phyloP scores from a whole-genome alignment of 495 filamentous ascomycete species.

The Aspergillus carlsbadensis region DNA sequence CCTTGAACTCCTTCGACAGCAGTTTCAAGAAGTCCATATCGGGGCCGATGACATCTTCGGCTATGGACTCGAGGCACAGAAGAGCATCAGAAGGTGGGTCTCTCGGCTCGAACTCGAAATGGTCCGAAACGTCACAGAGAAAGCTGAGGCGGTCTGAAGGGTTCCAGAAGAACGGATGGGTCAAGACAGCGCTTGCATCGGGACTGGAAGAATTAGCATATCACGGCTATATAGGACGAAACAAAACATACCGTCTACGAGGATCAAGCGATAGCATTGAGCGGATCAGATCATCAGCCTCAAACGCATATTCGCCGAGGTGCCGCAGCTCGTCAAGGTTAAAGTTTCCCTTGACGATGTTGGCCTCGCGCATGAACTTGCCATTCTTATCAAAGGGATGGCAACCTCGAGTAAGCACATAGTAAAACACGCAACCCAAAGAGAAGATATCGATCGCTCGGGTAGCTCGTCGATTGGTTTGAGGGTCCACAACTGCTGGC shows the following conservation, averaged over 20 bases:
- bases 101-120: slow-evolving; percentile 86
- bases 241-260: slow-evolving; percentile 56
- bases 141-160: slow-evolving; percentile 84
- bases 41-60: slow-evolving; percentile 52
- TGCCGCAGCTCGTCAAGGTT: slow-evolving; percentile 68
- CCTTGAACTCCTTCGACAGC: slow-evolving; percentile 77
- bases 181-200: slow-evolving; percentile 71
- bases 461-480: slow-evolving; percentile 79
- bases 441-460: slow-evolving; percentile 96
- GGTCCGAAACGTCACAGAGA: slow-evolving; percentile 89
- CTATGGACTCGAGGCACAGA: slow-evolving; percentile 58
- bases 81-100: slow-evolving; percentile 73
- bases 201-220: slow-evolving; percentile 44
- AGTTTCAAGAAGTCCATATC: slow-evolving; percentile 72
- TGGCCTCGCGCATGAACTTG: slow-evolving; percentile 91
- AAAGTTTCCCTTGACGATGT: slow-evolving; percentile 85
- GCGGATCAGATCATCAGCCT: slow-evolving; percentile 80
- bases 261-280: slow-evolving; percentile 79
- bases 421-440: slow-evolving; percentile 93
- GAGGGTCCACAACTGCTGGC: slow-evolving; percentile 58
- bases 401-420: slow-evolving; percentile 84
- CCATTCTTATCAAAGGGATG: slow-evolving; percentile 95
- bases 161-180: slow-evolving; percentile 96
- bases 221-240: not conserved
- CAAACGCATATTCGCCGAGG: slow-evolving; percentile 77